These are phyloP conservation scores for Leccinellum luteum DNA, from an alignment of 768 basidiomycete genomes.

Conservation along the genomic window DNA sequence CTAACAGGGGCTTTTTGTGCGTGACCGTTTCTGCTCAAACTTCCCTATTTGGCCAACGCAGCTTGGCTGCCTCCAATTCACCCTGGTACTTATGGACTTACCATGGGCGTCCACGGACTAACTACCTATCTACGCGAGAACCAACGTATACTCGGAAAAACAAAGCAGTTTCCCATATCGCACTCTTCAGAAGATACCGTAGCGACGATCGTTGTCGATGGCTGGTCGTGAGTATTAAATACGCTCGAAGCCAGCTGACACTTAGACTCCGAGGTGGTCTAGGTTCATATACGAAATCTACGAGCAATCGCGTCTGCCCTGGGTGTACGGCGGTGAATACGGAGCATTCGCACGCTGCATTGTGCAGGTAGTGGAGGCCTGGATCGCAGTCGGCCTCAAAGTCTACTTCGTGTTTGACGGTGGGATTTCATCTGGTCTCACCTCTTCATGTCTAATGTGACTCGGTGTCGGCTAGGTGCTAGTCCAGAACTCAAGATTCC, in stretches of 20 bases:
- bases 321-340: slow-evolving; percentile 89
- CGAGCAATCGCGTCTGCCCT: slow-evolving; percentile 58
- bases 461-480: slow-evolving; percentile 47
- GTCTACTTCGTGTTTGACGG: slow-evolving; percentile 84
- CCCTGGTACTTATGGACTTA: slow-evolving; percentile 12
- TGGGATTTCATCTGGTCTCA: slow-evolving; percentile 32
- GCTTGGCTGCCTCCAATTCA: neutral
- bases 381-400: slow-evolving; percentile 63
- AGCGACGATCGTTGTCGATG: slow-evolving; percentile 70
- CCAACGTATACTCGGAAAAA: slow-evolving; percentile 37
- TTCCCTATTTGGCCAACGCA: slow-evolving; percentile 4
- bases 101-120: slow-evolving; percentile 53
- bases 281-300: slow-evolving; percentile 79
- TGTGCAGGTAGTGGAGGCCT: slow-evolving; percentile 53
- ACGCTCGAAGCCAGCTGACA: slow-evolving; percentile 1
- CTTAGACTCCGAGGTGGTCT: slow-evolving; percentile 8
- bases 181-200: slow-evolving; percentile 7
- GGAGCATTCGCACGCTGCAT: slow-evolving; percentile 50
- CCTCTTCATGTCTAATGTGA: slow-evolving; percentile 10
- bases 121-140: slow-evolving; percentile 51
- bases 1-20: neutral
- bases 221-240: slow-evolving; percentile 72
- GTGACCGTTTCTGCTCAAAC: neutral
- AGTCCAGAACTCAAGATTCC: slow-evolving; percentile 70
- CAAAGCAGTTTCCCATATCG: slow-evolving; percentile 28